Evolutionary conservation across 352 stramenopile species (phyloP).

Genomic region (Globisporangium cystogenes): DNA sequence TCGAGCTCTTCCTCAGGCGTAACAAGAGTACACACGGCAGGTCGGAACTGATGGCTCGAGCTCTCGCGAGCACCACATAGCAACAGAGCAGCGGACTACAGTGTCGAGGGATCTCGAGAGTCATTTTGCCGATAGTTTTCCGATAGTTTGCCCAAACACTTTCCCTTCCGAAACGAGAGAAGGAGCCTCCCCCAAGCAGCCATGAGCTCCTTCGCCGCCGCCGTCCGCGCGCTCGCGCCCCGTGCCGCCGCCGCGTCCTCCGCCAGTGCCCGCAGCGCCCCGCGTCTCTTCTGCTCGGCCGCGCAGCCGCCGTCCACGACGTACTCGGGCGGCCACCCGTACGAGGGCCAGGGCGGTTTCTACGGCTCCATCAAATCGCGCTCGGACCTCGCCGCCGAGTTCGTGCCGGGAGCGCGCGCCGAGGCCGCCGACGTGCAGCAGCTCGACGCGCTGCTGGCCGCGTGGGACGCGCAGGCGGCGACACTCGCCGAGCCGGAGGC

Average conservation of each 20-base stretch:
- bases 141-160: no score
- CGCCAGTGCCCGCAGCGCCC: not conserved
- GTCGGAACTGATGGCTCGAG: no score
- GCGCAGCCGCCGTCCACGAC: slow-evolving; percentile 40
- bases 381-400: slow-evolving; percentile 58
- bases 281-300: not conserved
- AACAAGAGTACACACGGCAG: no score
- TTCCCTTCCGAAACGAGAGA: no score
- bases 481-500: slow-evolving; percentile 29
- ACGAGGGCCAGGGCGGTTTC: slow-evolving; percentile 87
- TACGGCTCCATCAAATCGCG: slow-evolving; percentile 85
- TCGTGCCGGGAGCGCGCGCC: slow-evolving; percentile 54
- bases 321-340: slow-evolving; percentile 87
- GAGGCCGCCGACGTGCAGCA: slow-evolving; percentile 54
- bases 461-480: slow-evolving; percentile 36
- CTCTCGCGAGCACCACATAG: no score
- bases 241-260: no score
- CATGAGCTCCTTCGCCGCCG: not conserved
- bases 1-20: no score
- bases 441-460: slow-evolving; percentile 55
- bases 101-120: no score
- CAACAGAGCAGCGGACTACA: no score
- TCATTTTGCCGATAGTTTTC: no score
- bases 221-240: not conserved
- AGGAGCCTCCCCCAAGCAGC: no score